Evolutionary conservation across 352 stramenopile genomes (phyloP).

Genomic region (Pythium guiyangense): DNA sequence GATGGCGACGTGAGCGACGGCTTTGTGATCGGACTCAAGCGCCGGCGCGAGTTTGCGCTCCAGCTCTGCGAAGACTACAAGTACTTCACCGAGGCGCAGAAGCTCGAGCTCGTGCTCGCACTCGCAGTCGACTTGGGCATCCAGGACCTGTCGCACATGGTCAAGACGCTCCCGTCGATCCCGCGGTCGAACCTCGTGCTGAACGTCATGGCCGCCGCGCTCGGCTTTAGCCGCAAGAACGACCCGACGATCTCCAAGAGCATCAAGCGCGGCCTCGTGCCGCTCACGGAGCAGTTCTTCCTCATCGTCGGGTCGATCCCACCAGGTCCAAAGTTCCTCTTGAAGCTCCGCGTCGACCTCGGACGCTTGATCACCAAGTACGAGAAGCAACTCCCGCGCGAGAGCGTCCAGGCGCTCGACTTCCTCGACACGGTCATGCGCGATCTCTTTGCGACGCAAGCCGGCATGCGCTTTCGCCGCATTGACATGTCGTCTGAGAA

Average conservation of each 20-base stretch:
- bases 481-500: conserved; percentile 77
- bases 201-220: conserved; percentile 65
- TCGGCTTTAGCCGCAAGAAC: conserved; percentile 80
- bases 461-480: conserved; percentile 71
- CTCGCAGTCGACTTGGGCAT: conserved; percentile 76
- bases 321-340: conserved; percentile 63
- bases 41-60: conserved; percentile 67
- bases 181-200: conserved; percentile 76
- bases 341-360: conserved; percentile 70
- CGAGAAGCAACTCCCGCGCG: conserved; percentile 31
- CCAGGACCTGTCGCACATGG: conserved; percentile 75
- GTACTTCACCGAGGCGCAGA: conserved; percentile 72
- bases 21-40: conserved; percentile 83
- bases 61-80: conserved; percentile 73
- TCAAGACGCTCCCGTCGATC: conserved; percentile 76
- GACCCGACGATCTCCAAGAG: conserved; percentile 82
- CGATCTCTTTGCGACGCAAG: conserved; percentile 79
- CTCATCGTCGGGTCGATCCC: conserved; percentile 67
- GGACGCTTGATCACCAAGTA: conserved; percentile 45
- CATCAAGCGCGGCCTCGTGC: conserved; percentile 80
- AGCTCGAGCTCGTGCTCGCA: conserved; percentile 73
- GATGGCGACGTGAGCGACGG: conserved; percentile 67
- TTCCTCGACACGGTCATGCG: conserved; percentile 82
- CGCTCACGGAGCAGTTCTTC: conserved; percentile 78
- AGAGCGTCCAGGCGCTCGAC: conserved; percentile 61